Evolutionary conservation across 371 early-diverging fungal species (phyloP), one percentile per base, ranked within the genome.

Genomic region (Mucor mucedo): DNA sequence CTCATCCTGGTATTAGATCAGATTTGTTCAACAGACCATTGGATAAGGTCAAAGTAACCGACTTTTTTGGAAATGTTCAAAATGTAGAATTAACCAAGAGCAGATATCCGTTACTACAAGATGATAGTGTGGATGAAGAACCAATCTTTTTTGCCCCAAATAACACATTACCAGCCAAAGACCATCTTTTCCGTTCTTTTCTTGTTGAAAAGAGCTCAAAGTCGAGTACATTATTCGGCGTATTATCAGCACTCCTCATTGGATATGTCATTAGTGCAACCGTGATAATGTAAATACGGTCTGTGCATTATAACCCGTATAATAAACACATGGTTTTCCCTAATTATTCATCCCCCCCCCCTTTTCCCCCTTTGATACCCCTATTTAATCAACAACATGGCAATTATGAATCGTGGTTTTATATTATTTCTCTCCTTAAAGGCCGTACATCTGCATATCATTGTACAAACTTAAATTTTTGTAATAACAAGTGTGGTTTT

Each of bases 51-150:
- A 85, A 87, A 52, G 87, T 96, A 35, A 95, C 96, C 0, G 98
- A 97, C 71, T 97, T 97, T 70, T 95, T 97, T 75, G 98, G 98
- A 35, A 92, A 87, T 41, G 96, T 96, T 16, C 94, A 94, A 65
- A 92, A 89, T 65, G 83, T 96, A 4, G 94, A 96, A 72, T 73
- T 95, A 60, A 91, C 92, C 45, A 72, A 72, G 40, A 67, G 61
- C 49, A 70, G 73, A 42, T 82, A 78, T 55, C 78, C 76, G n/a
- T 66, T 77, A 30, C 7, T 55, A 21, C 47, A 57, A 35, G 45
- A 56, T 42, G 63, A 63, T 16, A 33, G n/a, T 8, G 53, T 6
- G 9, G 16, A 28, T 38, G 49, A 10, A 27, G 30, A 30, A 50
- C 29, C 10, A 2, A 30, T 9, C 1, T 13, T 11, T 30, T 11